Evolutionary conservation across 441 rosid genomes (phyloP), one percentile per base, ranked within the genome.

Genomic region (Pelargonium fulgidum): DNA sequence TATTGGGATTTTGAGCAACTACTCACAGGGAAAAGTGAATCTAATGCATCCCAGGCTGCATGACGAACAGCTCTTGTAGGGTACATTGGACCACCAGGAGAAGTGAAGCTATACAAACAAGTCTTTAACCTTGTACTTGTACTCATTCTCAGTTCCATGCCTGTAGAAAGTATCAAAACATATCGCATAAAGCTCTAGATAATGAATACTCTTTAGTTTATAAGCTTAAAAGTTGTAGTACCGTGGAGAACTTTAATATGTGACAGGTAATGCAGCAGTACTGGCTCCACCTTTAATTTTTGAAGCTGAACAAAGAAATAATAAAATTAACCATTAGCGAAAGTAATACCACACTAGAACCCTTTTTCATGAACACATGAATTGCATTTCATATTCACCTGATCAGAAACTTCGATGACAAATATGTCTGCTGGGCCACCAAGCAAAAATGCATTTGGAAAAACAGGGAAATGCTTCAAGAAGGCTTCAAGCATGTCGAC

Each of bases 31-130:
- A 86, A 95, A 72, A 94, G 96, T 17, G 82, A 84, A 82, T 94
- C 97, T 65, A 94, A 82, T 65, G 98, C 83, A 72, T 86, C 96
- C 99, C 99, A 94, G 19, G 97, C 96, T 47, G 99, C 98, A 89
- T 92, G 99, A 41, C 97, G 97, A 69, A 95, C 99, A 71, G 84
- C 93, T 83, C 99, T 90, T 22, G 99, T 92, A 7, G 99, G 99
- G 78, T 92, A 92, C 97, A 95, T 90, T 58, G 97, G 99, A 66
- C 98, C 99, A 16, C 99, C 98, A 0, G 99, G 99, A 54, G 98
- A 90, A 26, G 96, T 92, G 72, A 95, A 95, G 83, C 98, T 95
- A 70, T 92, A 95, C 67, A 95, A 79, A 75, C 98, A 90, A 11
- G 98, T 87, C 82, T 92, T 95, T 68, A 95, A 72, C 80, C 99